Percentiles rank a stretch among this genome's conserved stretches.
These are phyloP conservation scores for Acanthamoeba culbertsoni DNA, from an alignment of 208 protist genomes.

Conservation along the genomic window DNA sequence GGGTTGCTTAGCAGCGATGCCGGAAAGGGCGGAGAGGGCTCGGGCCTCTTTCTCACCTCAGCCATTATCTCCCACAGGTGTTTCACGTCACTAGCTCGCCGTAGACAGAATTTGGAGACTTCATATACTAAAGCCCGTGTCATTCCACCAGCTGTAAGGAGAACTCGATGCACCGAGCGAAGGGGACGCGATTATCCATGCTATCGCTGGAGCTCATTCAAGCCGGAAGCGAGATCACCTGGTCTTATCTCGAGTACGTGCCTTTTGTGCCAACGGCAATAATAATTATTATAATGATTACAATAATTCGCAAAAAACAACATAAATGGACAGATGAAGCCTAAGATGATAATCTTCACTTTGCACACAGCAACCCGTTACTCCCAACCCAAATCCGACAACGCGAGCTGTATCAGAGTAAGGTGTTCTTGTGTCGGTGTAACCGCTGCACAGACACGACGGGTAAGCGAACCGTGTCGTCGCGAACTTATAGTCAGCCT, in stretches of 20 bases:
- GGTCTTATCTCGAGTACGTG: neutral
- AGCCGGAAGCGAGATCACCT: neutral
- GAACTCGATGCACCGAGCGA: neutral
- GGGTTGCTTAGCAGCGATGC: neutral
- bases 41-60: neutral
- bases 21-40: neutral
- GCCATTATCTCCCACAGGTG: conserved; percentile 26
- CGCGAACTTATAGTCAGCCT: neutral
- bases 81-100: neutral
- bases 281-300: too few relatives aligned
- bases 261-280: too few relatives aligned
- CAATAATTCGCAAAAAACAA: too few relatives aligned
- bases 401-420: conserved; percentile 12
- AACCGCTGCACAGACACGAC: neutral
- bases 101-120: neutral
- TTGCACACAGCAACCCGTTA: neutral
- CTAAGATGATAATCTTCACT: neutral
- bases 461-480: neutral
- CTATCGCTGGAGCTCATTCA: neutral
- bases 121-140: neutral
- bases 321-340: too few relatives aligned
- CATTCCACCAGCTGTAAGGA: neutral
- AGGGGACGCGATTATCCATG: neutral
- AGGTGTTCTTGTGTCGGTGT: neutral
- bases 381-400: neutral